These are phyloP conservation scores for Suhomyces sp. DNA, from an alignment of 805 yeast species.

Conservation along the genomic window DNA sequence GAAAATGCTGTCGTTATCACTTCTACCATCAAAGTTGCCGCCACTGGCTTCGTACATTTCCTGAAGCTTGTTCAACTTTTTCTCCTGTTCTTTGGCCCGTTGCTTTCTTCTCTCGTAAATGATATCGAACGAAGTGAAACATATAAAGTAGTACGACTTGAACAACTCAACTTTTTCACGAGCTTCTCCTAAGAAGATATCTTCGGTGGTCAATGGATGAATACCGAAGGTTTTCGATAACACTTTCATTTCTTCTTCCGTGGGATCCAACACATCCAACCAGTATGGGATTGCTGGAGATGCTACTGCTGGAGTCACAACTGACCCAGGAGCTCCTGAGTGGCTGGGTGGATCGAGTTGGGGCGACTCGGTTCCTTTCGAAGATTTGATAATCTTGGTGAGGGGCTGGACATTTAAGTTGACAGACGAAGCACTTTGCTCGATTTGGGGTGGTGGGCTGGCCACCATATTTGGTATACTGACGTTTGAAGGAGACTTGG, in stretches of 20 bases:
- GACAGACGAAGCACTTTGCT: neutral
- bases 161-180: slow-evolving; percentile 94
- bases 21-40: slow-evolving; percentile 13
- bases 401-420: slow-evolving; percentile 2
- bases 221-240: slow-evolving; percentile 87
- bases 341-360: slow-evolving; percentile 2
- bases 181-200: slow-evolving; percentile 87
- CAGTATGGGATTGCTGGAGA: slow-evolving; percentile 48
- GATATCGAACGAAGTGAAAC: slow-evolving; percentile 65
- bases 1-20: slow-evolving; percentile 16
- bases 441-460: slow-evolving; percentile 1
- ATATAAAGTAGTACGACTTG: slow-evolving; percentile 84
- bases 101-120: slow-evolving; percentile 66
- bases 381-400: neutral
- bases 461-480: slow-evolving; percentile 6
- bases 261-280: slow-evolving; percentile 90
- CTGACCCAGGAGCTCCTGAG: slow-evolving; percentile 10
- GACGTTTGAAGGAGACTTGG: slow-evolving; percentile 9
- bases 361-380: slow-evolving; percentile 4
- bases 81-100: slow-evolving; percentile 46
- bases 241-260: slow-evolving; percentile 95
- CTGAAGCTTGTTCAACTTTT: slow-evolving; percentile 34
- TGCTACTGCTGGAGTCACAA: slow-evolving; percentile 6
- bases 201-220: slow-evolving; percentile 96
- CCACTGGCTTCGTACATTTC: slow-evolving; percentile 28